Conservation (phyloP, 371 early-diverging fungal species). For the Massospora cicadina region DNA sequence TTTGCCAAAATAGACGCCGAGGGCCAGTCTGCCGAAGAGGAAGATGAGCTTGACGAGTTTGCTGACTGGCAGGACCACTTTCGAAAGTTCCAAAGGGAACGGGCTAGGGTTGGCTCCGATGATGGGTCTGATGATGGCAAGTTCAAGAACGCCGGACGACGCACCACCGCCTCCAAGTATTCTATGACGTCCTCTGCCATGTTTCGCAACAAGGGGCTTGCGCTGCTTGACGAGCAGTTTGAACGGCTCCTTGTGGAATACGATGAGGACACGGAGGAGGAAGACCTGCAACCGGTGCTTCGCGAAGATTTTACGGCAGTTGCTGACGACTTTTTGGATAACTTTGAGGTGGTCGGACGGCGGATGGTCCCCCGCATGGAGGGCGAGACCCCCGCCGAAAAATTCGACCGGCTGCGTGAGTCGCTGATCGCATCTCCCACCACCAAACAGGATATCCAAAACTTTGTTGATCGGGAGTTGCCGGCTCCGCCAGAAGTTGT, state of each 20-base stretch:
- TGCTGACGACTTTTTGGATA: conserved; percentile 75
- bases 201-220: conserved; percentile 76
- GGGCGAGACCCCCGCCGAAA: conserved; percentile 35
- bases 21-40: conserved; percentile 22
- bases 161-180: conserved; percentile 30
- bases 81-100: conserved; percentile 32
- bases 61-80: conserved; percentile 49
- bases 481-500: conserved; percentile 15
- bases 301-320: conserved; percentile 50
- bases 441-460: conserved; percentile 15
- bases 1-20: conserved; percentile 41
- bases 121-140: conserved; percentile 12
- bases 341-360: conserved; percentile 59
- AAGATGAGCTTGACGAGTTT: conserved; percentile 24
- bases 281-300: conserved; percentile 21
- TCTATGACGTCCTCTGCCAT: conserved; percentile 85
- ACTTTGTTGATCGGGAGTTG: conserved; percentile 17
- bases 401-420: conserved; percentile 48
- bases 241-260: conserved; percentile 66
- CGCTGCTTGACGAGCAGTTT: conserved; percentile 80
- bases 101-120: conserved; percentile 6
- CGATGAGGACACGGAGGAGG: conserved; percentile 32
- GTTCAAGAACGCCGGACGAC: conserved; percentile 19
- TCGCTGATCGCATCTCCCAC: conserved; percentile 24
- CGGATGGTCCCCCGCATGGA: conserved; percentile 44